Evolutionary conservation across 139 green algal genomes (phyloP), one percentile per base, ranked within the genome.

Genomic region (Nannochloris sp.): DNA sequence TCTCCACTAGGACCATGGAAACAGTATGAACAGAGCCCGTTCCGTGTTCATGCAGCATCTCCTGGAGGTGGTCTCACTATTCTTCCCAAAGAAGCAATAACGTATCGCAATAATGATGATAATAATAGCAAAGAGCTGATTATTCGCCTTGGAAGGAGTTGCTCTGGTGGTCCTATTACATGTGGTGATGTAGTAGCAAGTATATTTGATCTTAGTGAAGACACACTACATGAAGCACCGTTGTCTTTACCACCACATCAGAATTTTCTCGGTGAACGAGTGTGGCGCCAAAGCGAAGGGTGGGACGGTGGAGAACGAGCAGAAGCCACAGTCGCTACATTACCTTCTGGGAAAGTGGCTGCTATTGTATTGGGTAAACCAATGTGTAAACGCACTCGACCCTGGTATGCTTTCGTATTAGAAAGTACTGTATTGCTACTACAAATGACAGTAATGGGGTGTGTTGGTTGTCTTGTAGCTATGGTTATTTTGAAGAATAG

Each of bases 1-100:
- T 56, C 67, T 1, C 68, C 35, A 1, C 12, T 64, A 30, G 68
- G 68, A 2, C 68, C 46, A 27, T 75, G 48, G 47, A 8, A 61
- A 36, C 47, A 15, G 19, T 46, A 75, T 25, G 34, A n/a, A 24
- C 25, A 23, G 5, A 60, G 37, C 54, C 25, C n/a, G 29, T 36
- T 65, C 14, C 12, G 37, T 1, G 15, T 4, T 6, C 19, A 56
- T 6, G 42, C 25, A 7, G 29, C 36, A 23, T 42, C 30, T 12
- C 48, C 14, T 14, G 30, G 31, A 6, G 56, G 65, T 23, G 4
- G n/a, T n/a, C 27, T 67, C 12, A 15, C 46, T 15, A 15, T 10
- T 15, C 34, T 44, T 13, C 54, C 12, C 19, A 35, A 15, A 5
- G 32, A 34, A 4, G 12, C 33, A 8, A n/a, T n/a, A n/a, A n/a